Evolutionary conservation across 495 filamentous ascomycete species (phyloP).

Genomic region (Sordaria brevicollis): DNA sequence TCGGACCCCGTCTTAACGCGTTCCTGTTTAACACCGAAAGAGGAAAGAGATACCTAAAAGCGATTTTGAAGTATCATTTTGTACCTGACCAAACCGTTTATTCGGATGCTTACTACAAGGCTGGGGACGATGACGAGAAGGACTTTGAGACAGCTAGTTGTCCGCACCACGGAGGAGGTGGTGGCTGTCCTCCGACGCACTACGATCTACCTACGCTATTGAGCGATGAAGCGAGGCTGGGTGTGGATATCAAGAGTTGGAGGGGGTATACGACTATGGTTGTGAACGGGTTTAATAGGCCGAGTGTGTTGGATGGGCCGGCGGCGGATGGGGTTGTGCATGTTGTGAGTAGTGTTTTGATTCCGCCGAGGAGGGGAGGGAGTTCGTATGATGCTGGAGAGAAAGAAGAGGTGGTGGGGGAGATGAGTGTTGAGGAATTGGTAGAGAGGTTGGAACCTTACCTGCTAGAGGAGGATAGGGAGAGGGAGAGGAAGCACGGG

Average conservation of each 20-base stretch:
- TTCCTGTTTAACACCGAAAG: constrained; percentile 63
- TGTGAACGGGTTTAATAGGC: constrained; percentile 55
- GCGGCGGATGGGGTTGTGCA: constrained; percentile 70
- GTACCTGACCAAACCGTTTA: constrained; percentile 68
- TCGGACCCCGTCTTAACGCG: constrained; percentile 58
- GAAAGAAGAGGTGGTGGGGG: constrained; percentile 6
- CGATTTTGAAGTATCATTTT: constrained; percentile 68
- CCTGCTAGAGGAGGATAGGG: constrained; percentile 6
- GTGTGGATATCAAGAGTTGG: constrained; percentile 56
- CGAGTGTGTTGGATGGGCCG: constrained; percentile 55
- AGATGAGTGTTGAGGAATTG: constrained; percentile 18
- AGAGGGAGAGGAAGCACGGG: not conserved
- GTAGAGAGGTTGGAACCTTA: constrained; percentile 18
- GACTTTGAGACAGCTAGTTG: no score
- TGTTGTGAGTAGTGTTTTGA: constrained; percentile 55
- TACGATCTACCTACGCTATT: constrained; percentile 61
- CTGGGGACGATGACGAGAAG: constrained; percentile 6
- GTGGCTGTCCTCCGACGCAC: constrained; percentile 25
- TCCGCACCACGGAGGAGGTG: no score
- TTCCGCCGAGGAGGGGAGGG: constrained; percentile 53
- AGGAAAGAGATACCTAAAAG: constrained; percentile 60
- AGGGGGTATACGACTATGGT: constrained; percentile 52
- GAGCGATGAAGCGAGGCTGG: constrained; percentile 40
- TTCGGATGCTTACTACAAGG: constrained; percentile 62
- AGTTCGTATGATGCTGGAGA: constrained; percentile 9